These are phyloP conservation scores for Rhodomyrtus tomentosa DNA, from an alignment of 345 rosid genomes.

Conservation along the genomic window DNA sequence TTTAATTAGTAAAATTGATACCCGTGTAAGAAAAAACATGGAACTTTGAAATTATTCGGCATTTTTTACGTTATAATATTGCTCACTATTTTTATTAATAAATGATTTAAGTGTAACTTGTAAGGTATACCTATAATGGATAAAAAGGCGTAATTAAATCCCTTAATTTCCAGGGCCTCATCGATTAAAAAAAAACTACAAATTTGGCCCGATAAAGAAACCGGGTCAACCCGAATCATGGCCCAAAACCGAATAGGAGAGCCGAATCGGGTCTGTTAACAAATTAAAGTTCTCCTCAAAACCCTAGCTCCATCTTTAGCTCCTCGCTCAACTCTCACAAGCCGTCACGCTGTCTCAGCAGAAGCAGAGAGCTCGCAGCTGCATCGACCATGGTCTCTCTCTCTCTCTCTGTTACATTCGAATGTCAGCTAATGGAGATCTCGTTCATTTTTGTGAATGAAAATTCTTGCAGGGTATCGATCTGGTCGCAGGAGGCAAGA, in stretches of 20 bases:
- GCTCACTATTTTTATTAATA: neutral
- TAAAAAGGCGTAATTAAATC: neutral
- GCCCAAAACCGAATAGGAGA: neutral
- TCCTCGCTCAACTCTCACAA: neutral
- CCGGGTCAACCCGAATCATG: neutral
- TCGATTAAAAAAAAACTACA: too few relatives aligned
- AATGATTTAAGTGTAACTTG: too few relatives aligned
- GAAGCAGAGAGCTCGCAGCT: neutral
- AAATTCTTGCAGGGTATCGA: slow-evolving; percentile 63
- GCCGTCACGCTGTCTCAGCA: neutral
- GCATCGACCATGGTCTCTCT: slow-evolving; percentile 27
- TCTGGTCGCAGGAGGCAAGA: slow-evolving; percentile 91
- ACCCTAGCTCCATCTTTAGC: slow-evolving; percentile 28
- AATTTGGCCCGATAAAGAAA: neutral
- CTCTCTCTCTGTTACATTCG: neutral
- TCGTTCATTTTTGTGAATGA: neutral
- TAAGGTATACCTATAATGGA: neutral
- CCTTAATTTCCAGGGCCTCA: neutral
- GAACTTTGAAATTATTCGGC: too few relatives aligned
- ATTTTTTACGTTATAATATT: neutral
- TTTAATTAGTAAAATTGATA: neutral
- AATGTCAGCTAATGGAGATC: neutral
- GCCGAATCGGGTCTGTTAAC: neutral
- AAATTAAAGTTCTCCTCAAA: slow-evolving; percentile 3
- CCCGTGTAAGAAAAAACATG: too few relatives aligned